Base-by-base conservation (phyloP, 345 rosid species). In the Excoecaria agallocha region DNA sequence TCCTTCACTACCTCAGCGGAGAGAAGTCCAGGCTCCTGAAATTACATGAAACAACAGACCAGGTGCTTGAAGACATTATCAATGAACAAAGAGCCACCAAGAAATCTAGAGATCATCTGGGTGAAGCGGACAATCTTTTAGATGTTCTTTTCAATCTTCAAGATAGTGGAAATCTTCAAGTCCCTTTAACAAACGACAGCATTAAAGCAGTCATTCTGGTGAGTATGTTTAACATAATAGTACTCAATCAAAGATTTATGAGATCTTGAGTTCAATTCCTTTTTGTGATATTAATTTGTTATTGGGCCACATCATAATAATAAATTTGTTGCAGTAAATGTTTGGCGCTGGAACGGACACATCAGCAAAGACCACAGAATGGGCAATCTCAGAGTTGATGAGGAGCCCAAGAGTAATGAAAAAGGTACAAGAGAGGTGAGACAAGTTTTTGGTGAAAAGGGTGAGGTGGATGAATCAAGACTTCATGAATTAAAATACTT, bases 181-280 rank as follows among this genome's bases (percentile, higher is more conserved):
- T 76, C 62, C 69, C 70, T 37, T 38, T 85, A 0, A 46, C 63
- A 5, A 60, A 52, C 1, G 67, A 76, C n/a, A 70, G 66, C 76
- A 71, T 83, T 71, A 82, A 87, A 75, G 87, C 81, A 3, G 69
- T 77, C 17, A 77, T 87, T 43, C 3, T 76, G 79, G 86, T 85
- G 12, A 25, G 82, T 65, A 69, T 58, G 43, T 6, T 17, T 8
- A 30, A 30, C 30, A 30, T 30, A 1, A 20, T 8, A 24, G 8
- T 13, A 35, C 12, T 11, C 22, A 12, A 19, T 35, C 8, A 2
- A 13, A 15, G 35, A 0, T 73, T 22, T 46, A 12, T 8, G n/a
- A n/a, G 10, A 6, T 52, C 57, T 58, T 4, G 1, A 58, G 0
- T 8, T 43, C 10, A 6, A 10, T 43, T 43, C 48, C 48, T 43